Base-by-base conservation (phyloP, 2,329 filamentous ascomycete genomes). In the Curvularia verruculosa region DNA sequence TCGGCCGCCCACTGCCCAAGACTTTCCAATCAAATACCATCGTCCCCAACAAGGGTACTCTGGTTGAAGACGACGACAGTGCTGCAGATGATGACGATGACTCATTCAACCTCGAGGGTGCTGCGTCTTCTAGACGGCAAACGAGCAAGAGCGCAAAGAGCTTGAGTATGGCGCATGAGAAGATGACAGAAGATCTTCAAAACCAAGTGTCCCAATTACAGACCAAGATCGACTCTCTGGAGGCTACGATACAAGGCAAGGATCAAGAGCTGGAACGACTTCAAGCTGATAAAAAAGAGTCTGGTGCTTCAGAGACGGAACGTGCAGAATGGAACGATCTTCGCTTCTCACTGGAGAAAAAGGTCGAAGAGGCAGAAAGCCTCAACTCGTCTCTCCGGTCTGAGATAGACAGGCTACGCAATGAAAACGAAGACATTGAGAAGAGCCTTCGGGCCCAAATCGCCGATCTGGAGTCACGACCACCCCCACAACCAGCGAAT, bases 21-120 rank as follows among this genome's bases (percentile, higher is more conserved):
- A 92, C 92, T 36, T 92, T 96, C 64, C 93, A 96, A 73, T 94
- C 90, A 73, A 98, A 96, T 73, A 98, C 92, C 0, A 96, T 98
- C 69, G 90, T 98, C 29, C 95, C 95, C 0, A 98, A 97, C 74
- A 99, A 98, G 79, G 96, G 94, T 70, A 97, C 91, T 0, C 93
- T 98, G 88, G 87, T 98, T 1, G 95, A 99, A 75, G 95, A 98
- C 73, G 79, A 79, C 56, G 80, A 79, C 54, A 83, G 82, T 19
- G 79, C 78, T 19, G 84, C 85, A 15, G 85, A 79, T 72, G 79
- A 81, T 12, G 82, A 87, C 40, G 70, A 29, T 29, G 28, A 88
- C 52, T 83, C 85, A 2, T 90, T 90, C 73, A 85, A 84, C 15
- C 71, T 89, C 37, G 85, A 87, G 50, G 74, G 71, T 15, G 75